Percentiles rank a stretch among this genome's conserved stretches.
These are phyloP conservation scores for Phylloporus rhodoxanthus DNA, from an alignment of 768 basidiomycete genomes.

Conservation along the genomic window DNA sequence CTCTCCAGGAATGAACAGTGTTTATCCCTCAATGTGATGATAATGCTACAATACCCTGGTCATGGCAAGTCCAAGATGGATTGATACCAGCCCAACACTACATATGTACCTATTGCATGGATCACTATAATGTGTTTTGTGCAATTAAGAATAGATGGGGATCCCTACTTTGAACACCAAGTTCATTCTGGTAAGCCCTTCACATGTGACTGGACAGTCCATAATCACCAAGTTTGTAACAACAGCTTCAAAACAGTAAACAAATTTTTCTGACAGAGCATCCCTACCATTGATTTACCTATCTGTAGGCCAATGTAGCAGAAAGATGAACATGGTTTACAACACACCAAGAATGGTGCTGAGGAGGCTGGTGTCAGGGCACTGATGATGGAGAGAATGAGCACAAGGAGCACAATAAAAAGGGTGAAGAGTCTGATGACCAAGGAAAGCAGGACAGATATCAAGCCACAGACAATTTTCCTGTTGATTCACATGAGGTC, in stretches of 20 bases:
- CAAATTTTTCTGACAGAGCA: neutral
- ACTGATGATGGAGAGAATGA: slow-evolving; percentile 7
- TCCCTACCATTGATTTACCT: neutral
- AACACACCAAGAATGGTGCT: slow-evolving; percentile 1
- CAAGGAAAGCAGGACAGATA: slow-evolving; percentile 2
- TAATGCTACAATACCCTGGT: too few relatives aligned
- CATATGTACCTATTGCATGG: neutral
- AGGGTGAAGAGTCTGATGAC: slow-evolving; percentile 3
- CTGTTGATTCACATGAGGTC: neutral
- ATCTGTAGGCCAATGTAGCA: neutral
- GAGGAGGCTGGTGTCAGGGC: neutral
- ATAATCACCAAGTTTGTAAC: too few relatives aligned
- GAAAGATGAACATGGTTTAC: neutral
- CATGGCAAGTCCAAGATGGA: neutral
- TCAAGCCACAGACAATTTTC: slow-evolving; percentile 4
- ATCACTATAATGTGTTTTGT: neutral
- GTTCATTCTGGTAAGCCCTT: neutral
- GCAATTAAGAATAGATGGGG: too few relatives aligned
- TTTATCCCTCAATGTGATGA: too few relatives aligned
- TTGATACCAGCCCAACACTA: neutral
- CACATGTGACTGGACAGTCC: neutral
- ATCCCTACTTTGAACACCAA: too few relatives aligned
- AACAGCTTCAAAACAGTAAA: neutral
- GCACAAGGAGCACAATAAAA: slow-evolving; percentile 3
- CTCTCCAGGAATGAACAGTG: too few relatives aligned